These are phyloP conservation scores for Neurospora sp. DNA, from an alignment of 2,329 filamentous ascomycete genomes.

Conservation along the genomic window DNA sequence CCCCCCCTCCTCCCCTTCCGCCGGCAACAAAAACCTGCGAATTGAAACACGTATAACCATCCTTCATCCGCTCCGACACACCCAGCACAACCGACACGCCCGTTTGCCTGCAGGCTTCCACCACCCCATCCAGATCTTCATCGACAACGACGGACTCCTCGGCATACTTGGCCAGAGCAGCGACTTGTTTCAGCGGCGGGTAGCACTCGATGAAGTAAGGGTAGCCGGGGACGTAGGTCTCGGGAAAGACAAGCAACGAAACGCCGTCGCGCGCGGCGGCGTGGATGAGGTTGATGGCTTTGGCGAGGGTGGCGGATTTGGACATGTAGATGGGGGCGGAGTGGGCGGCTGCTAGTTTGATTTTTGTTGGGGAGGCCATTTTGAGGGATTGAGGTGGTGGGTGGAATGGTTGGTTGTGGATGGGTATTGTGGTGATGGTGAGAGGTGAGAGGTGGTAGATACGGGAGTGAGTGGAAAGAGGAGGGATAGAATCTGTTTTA, in stretches of 20 bases:
- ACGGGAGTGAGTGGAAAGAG: not conserved
- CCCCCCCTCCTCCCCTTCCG: constrained; percentile 9
- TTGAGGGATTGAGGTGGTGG: not conserved
- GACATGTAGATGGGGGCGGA: constrained; percentile 18
- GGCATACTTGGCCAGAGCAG: constrained; percentile 15
- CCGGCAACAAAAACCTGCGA: constrained; percentile 20
- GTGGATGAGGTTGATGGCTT: constrained; percentile 13
- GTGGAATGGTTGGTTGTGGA: not conserved
- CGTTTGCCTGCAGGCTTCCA: constrained; percentile 12
- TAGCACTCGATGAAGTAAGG: constrained; percentile 19
- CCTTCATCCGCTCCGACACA: constrained; percentile 17
- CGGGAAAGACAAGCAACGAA: constrained; percentile 16
- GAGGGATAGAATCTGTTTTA: not conserved
- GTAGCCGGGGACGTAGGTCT: constrained; percentile 18
- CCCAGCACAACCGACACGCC: constrained; percentile 16
- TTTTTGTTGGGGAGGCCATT: constrained; percentile 7
- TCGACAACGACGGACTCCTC: constrained; percentile 15
- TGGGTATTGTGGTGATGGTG: not conserved
- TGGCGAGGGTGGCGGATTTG: constrained; percentile 15
- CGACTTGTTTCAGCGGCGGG: constrained; percentile 13
- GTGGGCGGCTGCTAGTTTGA: constrained; percentile 17
- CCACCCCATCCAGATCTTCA: constrained; percentile 12
- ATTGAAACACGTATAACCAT: constrained; percentile 22
- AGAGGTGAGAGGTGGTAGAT: not conserved
- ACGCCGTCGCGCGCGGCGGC: constrained; percentile 9